Base-by-base conservation (phyloP, 2,329 filamentous ascomycete species). In the Fulvia fulva region DNA sequence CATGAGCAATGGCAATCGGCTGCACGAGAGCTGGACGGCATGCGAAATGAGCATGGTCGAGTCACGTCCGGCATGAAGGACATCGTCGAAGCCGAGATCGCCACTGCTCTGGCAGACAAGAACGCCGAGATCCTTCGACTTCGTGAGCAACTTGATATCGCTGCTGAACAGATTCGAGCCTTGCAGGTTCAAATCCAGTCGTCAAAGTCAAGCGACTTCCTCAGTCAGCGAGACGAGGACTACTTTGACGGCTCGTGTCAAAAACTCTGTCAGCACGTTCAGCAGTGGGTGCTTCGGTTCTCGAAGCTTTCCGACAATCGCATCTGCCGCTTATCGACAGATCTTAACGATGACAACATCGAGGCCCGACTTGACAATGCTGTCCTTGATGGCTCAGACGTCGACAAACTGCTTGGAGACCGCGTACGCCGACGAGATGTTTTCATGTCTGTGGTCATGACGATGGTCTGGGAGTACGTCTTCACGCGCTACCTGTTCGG, bases 361-460 rank as follows among this genome's bases (percentile, higher is more conserved):
- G 90, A 96, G 70, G 91, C 96, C 74, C 87, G 93, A 43, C 87
- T 99, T 50, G 94, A 97, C 77, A 97, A 97, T 74, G 86, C 91
- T 61, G 87, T 99, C 55, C 83, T 99, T 25, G 95, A 99, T 75
- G 94, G 93, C 62, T 91, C 91, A 47, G 92, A 97, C 71, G 91
- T 96, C 63, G 91, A 97, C 74, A 79, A 81, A 58, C 94, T 96
- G 70, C 86, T 99, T 51, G 83, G 84, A 65, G 93, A 99, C 73
- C 89, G 95, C 41, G 88, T 97, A 55, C 87, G 84, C 69, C 87
- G 94, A 61, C 87, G 93, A 60, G 93, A 97, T 73, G 87, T 97
- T 58, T 97, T 99, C 81, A 97, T 97, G 91, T 94, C 91, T 37
- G 91, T 99, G 74, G 90, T 93, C 56, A 97, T 97, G 92, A 94